Percentiles rank a stretch among this genome's conserved stretches.
These are phyloP conservation scores for Suillus tomentosus DNA, from an alignment of 768 basidiomycete genomes.

Conservation along the genomic window DNA sequence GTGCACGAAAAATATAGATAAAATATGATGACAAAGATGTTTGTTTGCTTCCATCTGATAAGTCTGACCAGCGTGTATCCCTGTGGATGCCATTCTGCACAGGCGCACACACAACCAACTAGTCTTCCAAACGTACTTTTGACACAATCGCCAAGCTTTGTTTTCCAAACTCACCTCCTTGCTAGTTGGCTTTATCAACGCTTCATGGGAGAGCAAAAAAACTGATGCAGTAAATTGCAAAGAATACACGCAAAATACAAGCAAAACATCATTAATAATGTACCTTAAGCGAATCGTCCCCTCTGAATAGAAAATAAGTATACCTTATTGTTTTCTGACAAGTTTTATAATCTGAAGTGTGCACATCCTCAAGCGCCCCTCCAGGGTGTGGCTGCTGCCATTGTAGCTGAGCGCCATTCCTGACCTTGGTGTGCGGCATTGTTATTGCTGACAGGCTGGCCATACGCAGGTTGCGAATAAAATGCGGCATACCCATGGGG, in stretches of 20 bases:
- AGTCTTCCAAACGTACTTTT: background rate
- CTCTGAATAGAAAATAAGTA: background rate
- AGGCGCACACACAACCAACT: background rate
- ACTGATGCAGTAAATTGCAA: background rate
- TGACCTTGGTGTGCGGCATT: conserved; percentile 14
- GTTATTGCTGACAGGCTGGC: conserved; percentile 6
- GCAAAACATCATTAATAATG: background rate
- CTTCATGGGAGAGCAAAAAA: background rate
- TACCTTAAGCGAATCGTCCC: background rate
- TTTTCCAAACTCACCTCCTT: background rate
- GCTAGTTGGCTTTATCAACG: background rate
- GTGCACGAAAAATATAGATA: background rate
- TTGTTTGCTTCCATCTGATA: background rate
- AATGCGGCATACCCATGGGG: conserved; percentile 11
- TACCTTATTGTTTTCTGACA: background rate
- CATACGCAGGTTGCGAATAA: conserved; percentile 10
- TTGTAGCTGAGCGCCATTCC: conserved; percentile 29
- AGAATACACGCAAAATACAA: background rate
- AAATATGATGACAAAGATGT: background rate
- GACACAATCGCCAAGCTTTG: background rate
- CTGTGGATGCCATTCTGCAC: background rate
- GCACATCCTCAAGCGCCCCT: background rate
- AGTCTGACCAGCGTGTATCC: background rate
- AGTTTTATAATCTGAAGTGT: background rate
- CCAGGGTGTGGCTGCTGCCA: conserved; percentile 40